Evolutionary conservation across 768 basidiomycete species (phyloP).

Genomic region (Dioszegia aurantiaca): DNA sequence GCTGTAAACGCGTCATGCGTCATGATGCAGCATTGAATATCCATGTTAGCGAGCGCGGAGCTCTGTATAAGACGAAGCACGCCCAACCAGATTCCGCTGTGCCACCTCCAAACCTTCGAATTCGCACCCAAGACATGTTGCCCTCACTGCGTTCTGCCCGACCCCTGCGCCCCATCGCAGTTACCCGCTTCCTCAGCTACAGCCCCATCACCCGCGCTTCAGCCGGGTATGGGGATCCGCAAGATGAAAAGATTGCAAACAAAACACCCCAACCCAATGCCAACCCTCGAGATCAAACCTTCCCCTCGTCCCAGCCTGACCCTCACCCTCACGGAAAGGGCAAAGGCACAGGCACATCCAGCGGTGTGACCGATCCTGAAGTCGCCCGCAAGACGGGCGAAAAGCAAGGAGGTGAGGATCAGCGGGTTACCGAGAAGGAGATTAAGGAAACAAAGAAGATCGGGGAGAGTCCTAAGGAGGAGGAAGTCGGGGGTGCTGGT

Average conservation of each 20-base stretch:
- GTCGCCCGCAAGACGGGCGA: constrained; percentile 13
- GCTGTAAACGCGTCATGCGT: too few species aligned
- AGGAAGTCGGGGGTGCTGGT: constrained; percentile 34
- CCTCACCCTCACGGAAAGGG: constrained; percentile 34
- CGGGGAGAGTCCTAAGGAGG: constrained; percentile 43
- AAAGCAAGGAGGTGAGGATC: constrained; percentile 20
- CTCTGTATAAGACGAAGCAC: too few species aligned
- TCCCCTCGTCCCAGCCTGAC: constrained; percentile 25
- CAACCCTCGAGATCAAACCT: constrained; percentile 2
- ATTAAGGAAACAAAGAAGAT: constrained; percentile 48
- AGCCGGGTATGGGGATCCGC: constrained; percentile 46
- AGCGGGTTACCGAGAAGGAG: constrained; percentile 22
- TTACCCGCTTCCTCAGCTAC: constrained; percentile 17
- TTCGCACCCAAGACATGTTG: not conserved
- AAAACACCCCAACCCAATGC: constrained; percentile 26
- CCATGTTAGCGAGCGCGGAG: too few species aligned
- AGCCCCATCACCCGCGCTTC: constrained; percentile 21
- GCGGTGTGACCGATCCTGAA: constrained; percentile 34
- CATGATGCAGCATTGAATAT: too few species aligned
- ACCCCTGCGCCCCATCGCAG: not conserved
- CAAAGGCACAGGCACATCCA: constrained; percentile 17
- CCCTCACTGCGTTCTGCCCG: not conserved
- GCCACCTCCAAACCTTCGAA: not conserved
- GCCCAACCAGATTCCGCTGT: not conserved
- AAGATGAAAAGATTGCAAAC: constrained; percentile 37